Base-by-base conservation (phyloP, 257 asterid species). In the Solanum neorickii region DNA sequence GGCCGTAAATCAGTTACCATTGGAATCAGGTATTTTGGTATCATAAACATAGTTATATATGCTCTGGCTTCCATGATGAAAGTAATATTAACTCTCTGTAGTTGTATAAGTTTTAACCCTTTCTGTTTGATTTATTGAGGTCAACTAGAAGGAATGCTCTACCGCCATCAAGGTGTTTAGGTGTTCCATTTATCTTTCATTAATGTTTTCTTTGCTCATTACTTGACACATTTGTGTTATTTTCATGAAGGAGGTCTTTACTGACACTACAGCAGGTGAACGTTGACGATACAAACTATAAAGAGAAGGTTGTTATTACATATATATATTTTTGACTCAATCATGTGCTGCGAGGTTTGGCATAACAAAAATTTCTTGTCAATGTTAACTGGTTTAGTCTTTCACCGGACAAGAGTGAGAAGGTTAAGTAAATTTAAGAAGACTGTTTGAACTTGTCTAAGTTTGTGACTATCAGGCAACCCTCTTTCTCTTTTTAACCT, bases 151-250 rank as follows among this genome's bases (percentile, higher is more conserved):
- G 88, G 86, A 87, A 88, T 87, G 94, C 91, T 84, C 91, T 91
- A 86, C 92, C 90, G 90, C 89, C 88, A 68, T 88, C 93, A 90
- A 94, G 97, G 98, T 94, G 87, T 87, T 35, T 31, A 85, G 25
- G 13, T 70, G 70, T 72, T 44, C 83, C 44, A 60, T 72, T 23
- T 49, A 72, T 86, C 72, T 52, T 72, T 27, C 56, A 41, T 86
- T 33, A 86, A 62, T 25, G 5, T 62, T 70, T 84, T 88, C 88
- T 70, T 82, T 83, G 87, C 86, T 86, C 75, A 21, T 89, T 80
- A 47, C 68, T 29, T 80, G 84, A 76, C 88, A 73, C 80, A 65
- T 87, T 90, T 59, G 39, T 89, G 86, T 73, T 92, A 87, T 83
- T 86, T 66, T 84, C 20, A 41, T 66, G 60, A 41, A 84, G 87